phyloP scores from a whole-genome alignment of 2,329 filamentous ascomycete genomes.

The Diplocarpon rosae region DNA sequence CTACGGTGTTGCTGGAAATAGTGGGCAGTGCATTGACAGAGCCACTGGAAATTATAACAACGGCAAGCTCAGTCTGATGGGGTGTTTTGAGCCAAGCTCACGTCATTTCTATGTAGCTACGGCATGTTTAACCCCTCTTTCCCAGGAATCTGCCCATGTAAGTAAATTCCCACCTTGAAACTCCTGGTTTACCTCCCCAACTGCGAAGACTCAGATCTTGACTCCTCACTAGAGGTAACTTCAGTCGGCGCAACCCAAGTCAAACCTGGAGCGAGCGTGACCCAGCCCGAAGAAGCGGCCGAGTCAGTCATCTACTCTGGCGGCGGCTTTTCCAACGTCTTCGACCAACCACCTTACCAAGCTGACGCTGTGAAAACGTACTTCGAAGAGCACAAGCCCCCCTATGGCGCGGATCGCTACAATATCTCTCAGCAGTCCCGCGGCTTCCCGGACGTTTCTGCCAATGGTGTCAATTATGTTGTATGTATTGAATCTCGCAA shows the following conservation, averaged over 20 bases:
- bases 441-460: conserved; percentile 24
- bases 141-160: conserved; percentile 51
- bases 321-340: conserved; percentile 55
- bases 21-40: conserved; percentile 21
- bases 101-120: background rate
- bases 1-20: conserved; percentile 27
- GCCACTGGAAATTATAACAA: conserved; percentile 21
- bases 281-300: conserved; percentile 34
- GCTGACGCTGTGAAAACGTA: conserved; percentile 19
- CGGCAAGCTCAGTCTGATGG: background rate
- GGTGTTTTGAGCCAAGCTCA: background rate
- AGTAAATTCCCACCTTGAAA: background rate
- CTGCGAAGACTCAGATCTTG: background rate
- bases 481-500: conserved; percentile 1
- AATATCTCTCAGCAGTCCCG: conserved; percentile 35
- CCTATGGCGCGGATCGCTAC: conserved; percentile 32
- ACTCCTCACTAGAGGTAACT: conserved; percentile 37
- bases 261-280: conserved; percentile 26
- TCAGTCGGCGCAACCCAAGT: conserved; percentile 46
- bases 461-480: conserved; percentile 34
- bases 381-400: conserved; percentile 16
- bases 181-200: background rate
- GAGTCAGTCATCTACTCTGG: conserved; percentile 61
- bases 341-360: conserved; percentile 37
- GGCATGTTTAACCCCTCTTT: conserved; percentile 39